Conservation (phyloP, 2,329 filamentous ascomycete species). For the Hypocreales sp. region DNA sequence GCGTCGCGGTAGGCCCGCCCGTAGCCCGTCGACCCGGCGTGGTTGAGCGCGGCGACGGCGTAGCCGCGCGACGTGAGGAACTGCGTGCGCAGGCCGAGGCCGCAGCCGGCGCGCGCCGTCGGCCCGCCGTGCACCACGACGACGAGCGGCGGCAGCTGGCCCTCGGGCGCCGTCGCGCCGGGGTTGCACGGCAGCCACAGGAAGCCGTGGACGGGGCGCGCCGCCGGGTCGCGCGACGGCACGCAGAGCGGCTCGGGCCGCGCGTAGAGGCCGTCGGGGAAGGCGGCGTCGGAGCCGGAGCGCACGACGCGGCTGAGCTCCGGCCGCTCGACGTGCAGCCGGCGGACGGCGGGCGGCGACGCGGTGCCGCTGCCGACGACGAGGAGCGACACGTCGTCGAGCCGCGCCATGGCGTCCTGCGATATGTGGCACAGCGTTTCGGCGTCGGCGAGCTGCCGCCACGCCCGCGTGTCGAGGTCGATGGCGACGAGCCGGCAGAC, state of each 20-base stretch:
- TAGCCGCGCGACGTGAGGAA: constrained; percentile 40
- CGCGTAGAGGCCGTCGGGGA: constrained; percentile 18
- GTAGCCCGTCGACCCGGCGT: constrained; percentile 34
- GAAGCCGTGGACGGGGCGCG: constrained; percentile 25
- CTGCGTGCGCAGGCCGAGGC: constrained; percentile 28
- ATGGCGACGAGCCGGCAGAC: constrained; percentile 19
- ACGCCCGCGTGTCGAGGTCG: constrained; percentile 16
- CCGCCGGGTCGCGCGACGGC: constrained; percentile 10
- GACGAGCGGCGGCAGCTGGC: constrained; percentile 29
- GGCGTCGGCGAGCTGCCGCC: constrained; percentile 14
- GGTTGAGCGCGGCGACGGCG: constrained; percentile 33
- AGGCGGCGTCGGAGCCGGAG: constrained; percentile 15
- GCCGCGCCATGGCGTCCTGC: constrained; percentile 16
- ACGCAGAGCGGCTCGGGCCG: constrained; percentile 19
- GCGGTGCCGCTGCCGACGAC: constrained; percentile 19
- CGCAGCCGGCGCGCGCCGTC: constrained; percentile 25
- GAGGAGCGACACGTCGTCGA: constrained; percentile 20
- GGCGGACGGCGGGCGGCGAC: constrained; percentile 17
- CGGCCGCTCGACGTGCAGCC: constrained; percentile 13
- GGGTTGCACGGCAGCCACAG: constrained; percentile 33
- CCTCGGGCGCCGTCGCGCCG: constrained; percentile 19
- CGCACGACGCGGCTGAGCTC: constrained; percentile 14
- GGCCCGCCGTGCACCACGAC: constrained; percentile 35
- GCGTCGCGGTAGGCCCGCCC: constrained; percentile 32
- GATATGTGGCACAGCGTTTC: constrained; percentile 15